Percentiles rank a stretch among this genome's conserved stretches.
These are phyloP conservation scores for Annulohypoxylon maeteangense DNA, from an alignment of 495 filamentous ascomycete genomes.

Conservation along the genomic window DNA sequence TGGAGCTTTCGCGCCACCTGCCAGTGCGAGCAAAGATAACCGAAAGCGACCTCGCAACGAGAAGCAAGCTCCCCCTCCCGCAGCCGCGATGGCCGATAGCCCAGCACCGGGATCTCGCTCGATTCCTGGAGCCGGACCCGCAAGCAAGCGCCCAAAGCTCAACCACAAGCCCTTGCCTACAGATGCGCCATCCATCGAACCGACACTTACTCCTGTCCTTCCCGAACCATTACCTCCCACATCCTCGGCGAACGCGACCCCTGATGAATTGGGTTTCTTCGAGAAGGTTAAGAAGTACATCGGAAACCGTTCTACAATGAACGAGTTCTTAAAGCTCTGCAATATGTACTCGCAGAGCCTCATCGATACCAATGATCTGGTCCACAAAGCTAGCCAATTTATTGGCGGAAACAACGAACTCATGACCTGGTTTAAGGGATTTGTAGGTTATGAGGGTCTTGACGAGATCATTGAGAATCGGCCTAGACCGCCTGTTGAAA, in stretches of 20 bases:
- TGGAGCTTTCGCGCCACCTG: conserved; percentile 88
- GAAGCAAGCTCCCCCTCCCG: conserved; percentile 48
- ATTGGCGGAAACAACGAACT: conserved; percentile 90
- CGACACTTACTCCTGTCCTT: conserved; percentile 84
- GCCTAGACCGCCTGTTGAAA: conserved; percentile 74
- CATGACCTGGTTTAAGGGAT: conserved; percentile 83
- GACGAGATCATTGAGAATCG: conserved; percentile 84
- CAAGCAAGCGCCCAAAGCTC: conserved; percentile 71
- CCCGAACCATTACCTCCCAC: conserved; percentile 86
- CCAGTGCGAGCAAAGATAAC: conserved; percentile 78
- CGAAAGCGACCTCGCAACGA: conserved; percentile 73
- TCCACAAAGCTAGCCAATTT: conserved; percentile 83
- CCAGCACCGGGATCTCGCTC: conserved; percentile 50
- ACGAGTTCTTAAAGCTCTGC: conserved; percentile 94
- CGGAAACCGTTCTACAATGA: conserved; percentile 87
- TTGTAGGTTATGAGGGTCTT: conserved; percentile 75
- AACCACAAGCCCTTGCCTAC: conserved; percentile 68
- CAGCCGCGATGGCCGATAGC: conserved; percentile 48
- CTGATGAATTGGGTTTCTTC: conserved; percentile 91
- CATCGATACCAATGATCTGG: conserved; percentile 81
- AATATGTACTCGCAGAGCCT: conserved; percentile 93
- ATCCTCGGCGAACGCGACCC: conserved; percentile 66
- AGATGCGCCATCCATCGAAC: conserved; percentile 80
- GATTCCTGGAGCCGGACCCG: conserved; percentile 45
- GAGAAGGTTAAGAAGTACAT: conserved; percentile 97